A percentile compares a stretch with the other conserved stretches of the same genome.
Evolutionary conservation across 1,284 basidiomycete species (phyloP).

Genomic region (Ceratobasidium sp.): DNA sequence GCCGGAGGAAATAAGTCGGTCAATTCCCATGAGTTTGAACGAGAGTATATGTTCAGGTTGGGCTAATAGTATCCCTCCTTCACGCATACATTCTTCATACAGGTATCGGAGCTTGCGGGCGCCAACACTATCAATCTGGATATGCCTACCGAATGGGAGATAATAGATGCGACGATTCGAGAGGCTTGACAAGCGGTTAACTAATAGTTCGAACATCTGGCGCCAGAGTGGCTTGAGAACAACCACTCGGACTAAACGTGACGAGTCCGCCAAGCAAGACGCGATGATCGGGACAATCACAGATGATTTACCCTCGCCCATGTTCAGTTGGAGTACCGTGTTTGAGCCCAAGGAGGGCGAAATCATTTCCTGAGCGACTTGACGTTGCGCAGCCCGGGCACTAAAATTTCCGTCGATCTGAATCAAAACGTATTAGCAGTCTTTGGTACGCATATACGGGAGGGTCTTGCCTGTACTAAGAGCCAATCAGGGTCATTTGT

Average conservation of each 20-base stretch:
- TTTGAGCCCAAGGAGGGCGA: constrained; percentile 52
- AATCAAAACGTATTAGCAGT: background rate
- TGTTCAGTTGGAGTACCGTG: constrained; percentile 59
- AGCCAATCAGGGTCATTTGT: constrained; percentile 4
- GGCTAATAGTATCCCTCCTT: constrained; percentile 55
- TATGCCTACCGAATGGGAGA: constrained; percentile 58
- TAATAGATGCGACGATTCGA: constrained; percentile 57
- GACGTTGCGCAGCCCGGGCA: constrained; percentile 53
- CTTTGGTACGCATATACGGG: too few species aligned
- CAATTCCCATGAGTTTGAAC: constrained; percentile 56
- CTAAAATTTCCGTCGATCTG: constrained; percentile 57
- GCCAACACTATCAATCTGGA: constrained; percentile 46
- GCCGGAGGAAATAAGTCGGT: constrained; percentile 47
- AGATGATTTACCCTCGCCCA: constrained; percentile 65
- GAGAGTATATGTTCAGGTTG: constrained; percentile 64
- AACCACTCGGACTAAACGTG: constrained; percentile 56
- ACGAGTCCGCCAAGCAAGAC: constrained; percentile 53
- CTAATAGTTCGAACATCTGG: constrained; percentile 60
- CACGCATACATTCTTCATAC: constrained; percentile 52
- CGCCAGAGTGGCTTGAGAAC: constrained; percentile 55
- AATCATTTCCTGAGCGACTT: constrained; percentile 59
- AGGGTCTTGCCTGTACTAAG: constrained; percentile 22
- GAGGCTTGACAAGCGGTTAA: constrained; percentile 55
- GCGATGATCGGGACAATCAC: constrained; percentile 58
- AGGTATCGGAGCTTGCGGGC: constrained; percentile 47